These are phyloP conservation scores for Endogone sp. DNA, from an alignment of 192 early-diverging fungal species.

Conservation along the genomic window DNA sequence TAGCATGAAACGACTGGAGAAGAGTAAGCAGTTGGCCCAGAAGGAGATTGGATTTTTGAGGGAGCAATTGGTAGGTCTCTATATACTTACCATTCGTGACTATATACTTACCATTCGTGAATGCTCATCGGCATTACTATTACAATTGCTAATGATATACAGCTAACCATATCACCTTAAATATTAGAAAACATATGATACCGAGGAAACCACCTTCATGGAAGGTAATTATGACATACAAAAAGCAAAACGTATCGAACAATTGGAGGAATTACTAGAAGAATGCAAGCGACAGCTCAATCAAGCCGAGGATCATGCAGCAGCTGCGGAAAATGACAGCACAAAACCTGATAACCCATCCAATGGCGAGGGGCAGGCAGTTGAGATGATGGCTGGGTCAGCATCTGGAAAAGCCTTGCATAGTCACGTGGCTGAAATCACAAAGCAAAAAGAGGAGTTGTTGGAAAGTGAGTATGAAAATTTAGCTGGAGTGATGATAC, in stretches of 20 bases:
- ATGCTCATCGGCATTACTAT: too few relatives aligned
- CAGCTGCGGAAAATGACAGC: not conserved
- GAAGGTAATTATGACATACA: constrained; percentile 48
- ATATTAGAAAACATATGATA: constrained; percentile 53
- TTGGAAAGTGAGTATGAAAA: not conserved
- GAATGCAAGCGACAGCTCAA: constrained; percentile 46
- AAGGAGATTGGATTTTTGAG: constrained; percentile 62
- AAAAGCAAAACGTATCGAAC: constrained; percentile 53
- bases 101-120: too few relatives aligned
- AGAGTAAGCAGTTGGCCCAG: constrained; percentile 46
- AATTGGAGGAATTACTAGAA: constrained; percentile 60
- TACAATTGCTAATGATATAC: too few relatives aligned
- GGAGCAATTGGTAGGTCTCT: constrained; percentile 52
- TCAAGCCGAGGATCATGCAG: not conserved
- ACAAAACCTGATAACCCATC: not conserved
- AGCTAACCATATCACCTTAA: too few relatives aligned
- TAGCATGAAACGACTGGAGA: constrained; percentile 30
- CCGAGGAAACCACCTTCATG: constrained; percentile 45
- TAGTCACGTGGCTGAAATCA: not conserved
- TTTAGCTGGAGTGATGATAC: too few relatives aligned
- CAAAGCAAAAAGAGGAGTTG: not conserved
- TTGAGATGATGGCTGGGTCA: not conserved
- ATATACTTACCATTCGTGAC: too few relatives aligned
- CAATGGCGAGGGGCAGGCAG: too few relatives aligned
- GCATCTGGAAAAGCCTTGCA: constrained; percentile 5